These are phyloP conservation scores for Tetrapisispora nanseiensis DNA, from an alignment of 805 yeast genomes.

Conservation along the genomic window DNA sequence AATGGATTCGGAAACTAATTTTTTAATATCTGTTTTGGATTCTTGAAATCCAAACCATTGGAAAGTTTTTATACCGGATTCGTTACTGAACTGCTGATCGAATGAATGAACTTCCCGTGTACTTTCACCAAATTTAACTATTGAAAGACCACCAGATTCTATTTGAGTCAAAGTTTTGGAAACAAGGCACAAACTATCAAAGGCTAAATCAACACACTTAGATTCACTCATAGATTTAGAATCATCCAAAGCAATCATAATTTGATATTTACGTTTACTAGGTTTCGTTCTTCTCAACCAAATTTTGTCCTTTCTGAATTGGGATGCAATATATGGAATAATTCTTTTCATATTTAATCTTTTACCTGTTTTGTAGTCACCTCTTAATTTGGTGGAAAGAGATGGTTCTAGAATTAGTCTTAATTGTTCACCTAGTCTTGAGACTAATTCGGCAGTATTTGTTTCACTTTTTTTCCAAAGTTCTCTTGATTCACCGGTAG, in stretches of 20 bases:
- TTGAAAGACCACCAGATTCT: conserved; percentile 87
- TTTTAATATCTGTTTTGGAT: conserved; percentile 72
- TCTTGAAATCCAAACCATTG: conserved; percentile 88
- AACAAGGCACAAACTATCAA: conserved; percentile 87
- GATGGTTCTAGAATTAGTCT: conserved; percentile 93
- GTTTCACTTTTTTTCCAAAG: conserved; percentile 78
- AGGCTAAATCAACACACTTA: conserved; percentile 80
- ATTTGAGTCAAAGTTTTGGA: conserved; percentile 87
- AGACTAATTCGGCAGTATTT: conserved; percentile 79
- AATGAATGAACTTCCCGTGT: conserved; percentile 83
- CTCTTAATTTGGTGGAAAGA: conserved; percentile 83
- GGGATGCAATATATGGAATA: conserved; percentile 95
- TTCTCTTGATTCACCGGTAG: conserved; percentile 56
- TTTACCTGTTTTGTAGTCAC: conserved; percentile 96
- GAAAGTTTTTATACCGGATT: conserved; percentile 75
- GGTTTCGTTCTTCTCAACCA: conserved; percentile 98
- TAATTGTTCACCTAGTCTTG: conserved; percentile 84
- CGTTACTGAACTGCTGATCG: conserved; percentile 72
- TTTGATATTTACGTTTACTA: conserved; percentile 91
- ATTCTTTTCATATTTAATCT: conserved; percentile 94
- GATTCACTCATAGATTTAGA: conserved; percentile 97
- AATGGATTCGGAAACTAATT: conserved; percentile 62
- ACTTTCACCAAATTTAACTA: conserved; percentile 82
- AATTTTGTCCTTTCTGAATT: conserved; percentile 92
- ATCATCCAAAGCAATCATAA: conserved; percentile 95